These are phyloP conservation scores for Magnusiomyces suaveolens DNA, from an alignment of 1,139 yeast genomes.

Conservation along the genomic window DNA sequence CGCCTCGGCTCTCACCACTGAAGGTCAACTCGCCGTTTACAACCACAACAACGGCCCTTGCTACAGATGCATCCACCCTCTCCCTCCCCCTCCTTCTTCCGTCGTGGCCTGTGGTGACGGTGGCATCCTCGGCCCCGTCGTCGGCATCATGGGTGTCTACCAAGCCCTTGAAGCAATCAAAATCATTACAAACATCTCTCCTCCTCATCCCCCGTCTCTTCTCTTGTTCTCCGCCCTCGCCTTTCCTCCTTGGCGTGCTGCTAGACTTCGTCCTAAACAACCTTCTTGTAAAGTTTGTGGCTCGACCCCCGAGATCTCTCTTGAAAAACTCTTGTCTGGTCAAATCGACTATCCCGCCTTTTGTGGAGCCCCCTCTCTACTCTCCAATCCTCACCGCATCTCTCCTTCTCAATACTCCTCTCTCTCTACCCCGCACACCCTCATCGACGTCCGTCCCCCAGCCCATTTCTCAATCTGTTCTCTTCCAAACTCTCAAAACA, in stretches of 20 bases:
- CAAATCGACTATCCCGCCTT: constrained; percentile 55
- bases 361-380: constrained; percentile 52
- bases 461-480: constrained; percentile 65
- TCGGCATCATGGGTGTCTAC: constrained; percentile 78
- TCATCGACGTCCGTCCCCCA: constrained; percentile 73
- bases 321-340: constrained; percentile 38
- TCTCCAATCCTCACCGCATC: constrained; percentile 35
- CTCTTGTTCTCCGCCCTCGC: constrained; percentile 67
- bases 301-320: constrained; percentile 36
- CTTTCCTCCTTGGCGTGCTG: constrained; percentile 55
- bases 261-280: constrained; percentile 71
- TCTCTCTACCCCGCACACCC: constrained; percentile 22
- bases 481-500: constrained; percentile 50
- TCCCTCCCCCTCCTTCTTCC: constrained; percentile 77
- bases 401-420: constrained; percentile 38
- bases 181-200: constrained; percentile 37
- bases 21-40: constrained; percentile 76
- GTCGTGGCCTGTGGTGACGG: constrained; percentile 88
- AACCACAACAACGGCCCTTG: constrained; percentile 78
- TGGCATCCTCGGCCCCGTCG: constrained; percentile 93
- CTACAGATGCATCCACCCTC: constrained; percentile 86
- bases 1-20: constrained; percentile 85
- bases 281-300: constrained; percentile 60
- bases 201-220: constrained; percentile 56
- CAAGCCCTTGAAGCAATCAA: constrained; percentile 87